Evolutionary conservation across 1,139 yeast genomes (phyloP).

Genomic region (Lodderomyces orthopsilosis): DNA sequence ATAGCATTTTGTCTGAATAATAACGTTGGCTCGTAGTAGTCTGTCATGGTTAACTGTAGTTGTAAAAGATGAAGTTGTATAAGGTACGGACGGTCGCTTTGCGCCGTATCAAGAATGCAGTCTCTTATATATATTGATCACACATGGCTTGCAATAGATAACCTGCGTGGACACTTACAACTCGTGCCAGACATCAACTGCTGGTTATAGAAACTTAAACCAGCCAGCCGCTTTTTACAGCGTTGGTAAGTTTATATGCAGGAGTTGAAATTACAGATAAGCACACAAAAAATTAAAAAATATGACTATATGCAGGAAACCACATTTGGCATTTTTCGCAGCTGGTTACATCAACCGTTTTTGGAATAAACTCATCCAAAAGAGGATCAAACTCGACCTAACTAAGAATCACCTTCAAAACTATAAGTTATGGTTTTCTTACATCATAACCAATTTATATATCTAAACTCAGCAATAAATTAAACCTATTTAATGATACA

Average conservation of each 20-base stretch:
- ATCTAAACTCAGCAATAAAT: too few species aligned
- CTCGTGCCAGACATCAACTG: neutral
- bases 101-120: neutral
- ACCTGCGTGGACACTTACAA: neutral
- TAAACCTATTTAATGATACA: too few species aligned
- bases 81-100: neutral
- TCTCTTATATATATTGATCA: neutral
- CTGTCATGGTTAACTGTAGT: constrained; percentile 21
- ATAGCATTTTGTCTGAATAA: constrained; percentile 49
- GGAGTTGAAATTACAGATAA: neutral
- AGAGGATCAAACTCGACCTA: neutral
- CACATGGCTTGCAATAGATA: constrained; percentile 1
- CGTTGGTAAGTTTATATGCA: neutral
- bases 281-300: too few species aligned
- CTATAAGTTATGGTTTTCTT: too few species aligned
- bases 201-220: neutral
- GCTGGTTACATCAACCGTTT: constrained; percentile 1
- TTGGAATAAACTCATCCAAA: neutral
- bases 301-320: neutral
- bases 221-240: neutral
- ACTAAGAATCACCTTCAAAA: neutral
- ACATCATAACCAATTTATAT: too few species aligned
- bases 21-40: constrained; percentile 43
- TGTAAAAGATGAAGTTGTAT: neutral
- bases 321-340: neutral